phyloP scores from a whole-genome alignment of 106 monocot genomes.

The Dendrobium huoshanense region DNA sequence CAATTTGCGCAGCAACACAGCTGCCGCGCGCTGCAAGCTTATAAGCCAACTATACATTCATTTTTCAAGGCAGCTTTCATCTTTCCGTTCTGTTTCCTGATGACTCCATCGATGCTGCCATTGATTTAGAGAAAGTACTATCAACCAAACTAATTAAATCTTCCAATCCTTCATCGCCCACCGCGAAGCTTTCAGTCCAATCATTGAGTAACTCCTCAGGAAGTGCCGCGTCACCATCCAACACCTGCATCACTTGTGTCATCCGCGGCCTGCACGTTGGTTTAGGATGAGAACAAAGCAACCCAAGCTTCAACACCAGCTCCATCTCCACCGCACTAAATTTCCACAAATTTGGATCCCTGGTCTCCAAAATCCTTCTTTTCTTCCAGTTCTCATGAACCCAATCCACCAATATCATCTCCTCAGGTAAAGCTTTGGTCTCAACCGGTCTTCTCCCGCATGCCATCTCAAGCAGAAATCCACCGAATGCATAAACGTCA shows the following conservation, averaged over 20 bases:
- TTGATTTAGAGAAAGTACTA: too few relatives aligned
- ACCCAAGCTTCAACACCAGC: constrained; percentile 33
- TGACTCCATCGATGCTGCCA: too few relatives aligned
- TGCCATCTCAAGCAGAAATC: constrained; percentile 21
- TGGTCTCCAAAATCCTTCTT: constrained; percentile 3
- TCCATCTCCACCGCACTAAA: constrained; percentile 21
- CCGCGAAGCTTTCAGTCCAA: background rate
- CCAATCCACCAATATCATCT: constrained; percentile 14
- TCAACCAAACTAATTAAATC: too few relatives aligned
- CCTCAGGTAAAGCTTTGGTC: background rate
- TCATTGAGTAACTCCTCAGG: constrained; percentile 14
- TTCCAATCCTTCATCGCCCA: too few relatives aligned
- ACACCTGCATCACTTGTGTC: constrained; percentile 25
- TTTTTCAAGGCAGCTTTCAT: too few relatives aligned
- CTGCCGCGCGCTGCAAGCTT: too few relatives aligned
- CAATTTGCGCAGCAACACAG: too few relatives aligned
- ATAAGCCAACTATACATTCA: too few relatives aligned
- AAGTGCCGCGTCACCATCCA: constrained; percentile 21
- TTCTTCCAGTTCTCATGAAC: constrained; percentile 18
- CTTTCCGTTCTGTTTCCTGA: too few relatives aligned
- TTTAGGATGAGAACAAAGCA: constrained; percentile 42
- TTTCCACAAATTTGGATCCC: constrained; percentile 6
- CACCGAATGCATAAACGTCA: constrained; percentile 27
- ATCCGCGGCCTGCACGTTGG: constrained; percentile 31
- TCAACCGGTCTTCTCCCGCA: constrained; percentile 20